Evolutionary conservation across 1,284 basidiomycete species (phyloP).

Genomic region (Papiliotrema fonsecae): DNA sequence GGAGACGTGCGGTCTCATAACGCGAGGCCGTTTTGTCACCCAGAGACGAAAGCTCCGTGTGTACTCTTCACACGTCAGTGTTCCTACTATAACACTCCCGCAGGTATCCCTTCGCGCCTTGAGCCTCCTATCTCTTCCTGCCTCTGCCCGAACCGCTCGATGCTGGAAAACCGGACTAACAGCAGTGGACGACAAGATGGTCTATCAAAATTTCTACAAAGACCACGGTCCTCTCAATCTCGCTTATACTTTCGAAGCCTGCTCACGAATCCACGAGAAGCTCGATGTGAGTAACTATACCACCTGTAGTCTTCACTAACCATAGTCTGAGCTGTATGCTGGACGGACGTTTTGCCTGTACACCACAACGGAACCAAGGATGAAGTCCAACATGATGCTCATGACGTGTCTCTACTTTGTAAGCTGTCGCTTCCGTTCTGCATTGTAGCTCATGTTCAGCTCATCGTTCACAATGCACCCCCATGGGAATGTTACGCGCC

Average conservation of each 20-base stretch:
- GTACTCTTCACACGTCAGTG: constrained; percentile 37
- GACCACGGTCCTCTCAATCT: constrained; percentile 94
- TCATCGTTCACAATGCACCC: constrained; percentile 86
- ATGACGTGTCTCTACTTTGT: constrained; percentile 75
- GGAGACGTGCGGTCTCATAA: constrained; percentile 20
- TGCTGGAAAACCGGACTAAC: neutral
- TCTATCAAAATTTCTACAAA: constrained; percentile 89
- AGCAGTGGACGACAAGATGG: constrained; percentile 67
- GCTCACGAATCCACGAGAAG: constrained; percentile 83
- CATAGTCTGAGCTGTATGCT: constrained; percentile 49
- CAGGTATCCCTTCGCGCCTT: too few relatives aligned
- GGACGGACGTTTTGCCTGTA: constrained; percentile 67
- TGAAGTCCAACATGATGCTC: constrained; percentile 90
- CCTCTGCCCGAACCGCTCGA: too few relatives aligned
- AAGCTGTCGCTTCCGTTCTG: too few relatives aligned
- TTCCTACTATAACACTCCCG: too few relatives aligned
- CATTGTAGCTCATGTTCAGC: constrained; percentile 52
- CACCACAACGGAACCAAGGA: constrained; percentile 73
- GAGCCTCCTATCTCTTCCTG: too few relatives aligned
- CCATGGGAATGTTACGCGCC: constrained; percentile 95
- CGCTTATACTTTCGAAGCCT: constrained; percentile 88
- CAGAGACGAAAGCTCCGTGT: constrained; percentile 23
- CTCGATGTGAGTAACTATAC: constrained; percentile 59
- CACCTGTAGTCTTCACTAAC: constrained; percentile 48
- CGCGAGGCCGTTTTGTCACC: constrained; percentile 29